A percentile compares a stretch with the other conserved stretches of the same genome.
phyloP scores from a whole-genome alignment of 1,284 basidiomycete genomes.

The Heliocybe sulcata region DNA sequence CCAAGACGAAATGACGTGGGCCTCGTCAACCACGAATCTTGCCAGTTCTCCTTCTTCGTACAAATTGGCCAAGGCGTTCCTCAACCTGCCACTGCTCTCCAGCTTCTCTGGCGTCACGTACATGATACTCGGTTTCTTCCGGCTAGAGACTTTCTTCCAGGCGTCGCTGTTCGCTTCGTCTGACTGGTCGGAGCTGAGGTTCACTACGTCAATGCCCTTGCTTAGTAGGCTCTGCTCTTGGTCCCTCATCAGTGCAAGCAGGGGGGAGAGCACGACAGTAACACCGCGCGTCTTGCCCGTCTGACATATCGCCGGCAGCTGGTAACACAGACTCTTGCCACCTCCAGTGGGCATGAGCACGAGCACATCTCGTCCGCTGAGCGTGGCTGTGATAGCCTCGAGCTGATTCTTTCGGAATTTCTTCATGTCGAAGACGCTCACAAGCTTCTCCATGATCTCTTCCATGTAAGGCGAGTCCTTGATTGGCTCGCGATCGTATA shows the following conservation, averaged over 20 bases:
- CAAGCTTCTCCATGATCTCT: conserved; percentile 61
- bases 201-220: conserved; percentile 67
- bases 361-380: conserved; percentile 84
- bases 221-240: conserved; percentile 73
- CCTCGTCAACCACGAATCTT: conserved; percentile 94
- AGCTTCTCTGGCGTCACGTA: conserved; percentile 96
- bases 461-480: conserved; percentile 30
- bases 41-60: conserved; percentile 58
- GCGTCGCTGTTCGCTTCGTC: conserved; percentile 35
- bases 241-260: conserved; percentile 88
- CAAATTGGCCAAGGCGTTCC: conserved; percentile 49
- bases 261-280: conserved; percentile 87
- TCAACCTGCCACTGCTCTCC: conserved; percentile 47
- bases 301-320: conserved; percentile 81
- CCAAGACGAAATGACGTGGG: conserved; percentile 88
- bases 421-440: conserved; percentile 59
- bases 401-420: conserved; percentile 82
- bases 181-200: conserved; percentile 61
- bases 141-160: conserved; percentile 29
- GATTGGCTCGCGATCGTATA: not conserved
- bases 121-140: conserved; percentile 49
- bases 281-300: conserved; percentile 72
- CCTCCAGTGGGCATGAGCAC: conserved; percentile 97
- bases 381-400: conserved; percentile 78
- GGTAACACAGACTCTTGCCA: conserved; percentile 85